Base-by-base conservation (phyloP, 2,329 filamentous ascomycete species). In the Penicillium sp. region DNA sequence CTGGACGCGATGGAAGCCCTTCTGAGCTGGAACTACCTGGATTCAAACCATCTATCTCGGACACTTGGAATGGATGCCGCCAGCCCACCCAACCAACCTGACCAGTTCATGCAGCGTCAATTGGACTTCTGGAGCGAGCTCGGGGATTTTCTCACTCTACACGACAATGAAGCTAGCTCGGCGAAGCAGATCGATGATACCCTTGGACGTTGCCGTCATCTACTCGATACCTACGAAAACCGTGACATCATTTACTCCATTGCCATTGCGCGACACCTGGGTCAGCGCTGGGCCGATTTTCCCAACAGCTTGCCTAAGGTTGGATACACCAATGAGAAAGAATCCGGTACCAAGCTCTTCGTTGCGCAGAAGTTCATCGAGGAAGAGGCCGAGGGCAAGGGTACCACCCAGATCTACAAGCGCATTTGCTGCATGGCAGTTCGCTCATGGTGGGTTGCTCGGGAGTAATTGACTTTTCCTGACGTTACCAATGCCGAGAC, bases 171-270 rank as follows among this genome's bases (percentile, higher is more conserved):
- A 48, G 77, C 82, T 6, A 74, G 75, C 57, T 73, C 68, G 56
- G 78, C 76, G 56, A 85, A 82, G 65, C 80, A 83, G 53, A 84
- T 91, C 35, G 88, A 92, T 52, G 82, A 86, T 26, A 83, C 85
- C 1, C 78, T 96, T 29, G 75, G 74, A 4, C 82, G 82, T 51
- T 84, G 91, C 73, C 87, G 91, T 31, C 82, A 82, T 55, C 81
- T 93, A 22, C 81, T 96, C 13, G 89, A 91, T 64, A 89, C 89
- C 48, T 84, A 88, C 24, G 93, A 97, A 76, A 95, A 93, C 68
- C 87, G 93, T 52, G 92, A 97, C 71, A 88, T 96, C 19, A 84
- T 97, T 55, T 96, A 96, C 75, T 95, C 90, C 0, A 88, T 96
- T 63, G 90, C 90, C 9, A 85, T 96, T 54, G 87, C 90, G 16